phyloP scores from a whole-genome alignment of 2,329 filamentous ascomycete genomes.

The Monosporascus sp. region DNA sequence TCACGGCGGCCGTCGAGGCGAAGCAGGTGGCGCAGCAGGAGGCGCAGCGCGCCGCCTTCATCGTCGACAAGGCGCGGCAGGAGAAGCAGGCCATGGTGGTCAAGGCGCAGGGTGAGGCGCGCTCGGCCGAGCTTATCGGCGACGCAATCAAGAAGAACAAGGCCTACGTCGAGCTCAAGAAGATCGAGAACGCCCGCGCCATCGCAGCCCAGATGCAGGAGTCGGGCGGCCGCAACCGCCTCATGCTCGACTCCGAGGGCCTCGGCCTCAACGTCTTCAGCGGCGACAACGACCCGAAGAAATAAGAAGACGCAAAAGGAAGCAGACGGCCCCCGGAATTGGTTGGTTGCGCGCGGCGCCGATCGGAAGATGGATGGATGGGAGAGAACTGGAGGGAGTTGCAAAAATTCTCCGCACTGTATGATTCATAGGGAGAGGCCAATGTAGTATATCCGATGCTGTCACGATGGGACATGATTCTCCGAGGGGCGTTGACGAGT shows the following conservation, averaged over 20 bases:
- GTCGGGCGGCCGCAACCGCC: constrained; percentile 79
- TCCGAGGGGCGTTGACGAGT: no score
- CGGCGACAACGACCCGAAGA: constrained; percentile 35
- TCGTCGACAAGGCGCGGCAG: constrained; percentile 97
- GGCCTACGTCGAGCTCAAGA: constrained; percentile 92
- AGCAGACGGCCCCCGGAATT: no score
- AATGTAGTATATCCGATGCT: no score
- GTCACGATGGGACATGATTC: no score
- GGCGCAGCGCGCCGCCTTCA: constrained; percentile 91
- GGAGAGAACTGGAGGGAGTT: no score
- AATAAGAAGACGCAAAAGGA: constrained; percentile 34
- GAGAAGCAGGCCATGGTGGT: constrained; percentile 99
- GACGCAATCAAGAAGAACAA: constrained; percentile 99
- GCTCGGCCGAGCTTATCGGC: constrained; percentile 94
- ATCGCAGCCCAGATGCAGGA: constrained; percentile 89
- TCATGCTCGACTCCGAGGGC: constrained; percentile 87
- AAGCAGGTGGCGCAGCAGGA: constrained; percentile 83
- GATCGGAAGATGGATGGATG: no score
- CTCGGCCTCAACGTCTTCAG: constrained; percentile 82
- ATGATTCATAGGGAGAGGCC: no score
- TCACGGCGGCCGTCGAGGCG: constrained; percentile 67
- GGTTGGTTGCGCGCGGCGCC: no score
- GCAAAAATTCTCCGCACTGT: no score
- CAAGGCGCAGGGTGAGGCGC: constrained; percentile 96
- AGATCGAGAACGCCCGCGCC: constrained; percentile 90